Evolutionary conservation across 371 early-diverging fungal species (phyloP).

Genomic region (Syncephalastrum monosporum): DNA sequence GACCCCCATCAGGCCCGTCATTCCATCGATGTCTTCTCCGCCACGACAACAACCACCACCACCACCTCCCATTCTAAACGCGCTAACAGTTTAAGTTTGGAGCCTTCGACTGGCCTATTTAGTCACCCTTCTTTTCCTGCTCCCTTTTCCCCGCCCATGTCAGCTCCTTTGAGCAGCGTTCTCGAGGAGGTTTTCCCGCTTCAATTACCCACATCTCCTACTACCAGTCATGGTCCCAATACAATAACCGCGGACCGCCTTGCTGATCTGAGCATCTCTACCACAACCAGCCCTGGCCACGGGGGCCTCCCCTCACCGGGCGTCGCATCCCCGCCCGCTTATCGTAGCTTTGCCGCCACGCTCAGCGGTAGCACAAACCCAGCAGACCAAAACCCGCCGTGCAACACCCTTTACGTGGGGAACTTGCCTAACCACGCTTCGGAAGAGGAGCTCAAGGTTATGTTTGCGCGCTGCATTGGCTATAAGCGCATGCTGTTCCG

Average conservation of each 20-base stretch:
- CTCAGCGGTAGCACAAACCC: conserved; percentile 44
- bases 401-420: conserved; percentile 94
- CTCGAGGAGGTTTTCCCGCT: conserved; percentile 11
- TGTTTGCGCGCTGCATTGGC: conserved; percentile 77
- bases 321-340: conserved; percentile 18
- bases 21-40: too few relatives aligned
- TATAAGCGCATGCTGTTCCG: conserved; percentile 86
- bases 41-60: too few relatives aligned
- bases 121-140: too few relatives aligned
- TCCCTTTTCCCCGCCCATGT: too few relatives aligned
- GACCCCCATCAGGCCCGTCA: too few relatives aligned
- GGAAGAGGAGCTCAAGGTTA: conserved; percentile 80
- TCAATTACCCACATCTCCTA: background rate
- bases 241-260: conserved; percentile 3
- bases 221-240: background rate
- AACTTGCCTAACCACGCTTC: conserved; percentile 81
- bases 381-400: conserved; percentile 88
- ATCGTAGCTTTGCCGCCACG: conserved; percentile 13
- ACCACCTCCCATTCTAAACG: too few relatives aligned
- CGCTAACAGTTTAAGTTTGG: too few relatives aligned
- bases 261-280: conserved; percentile 6
- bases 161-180: conserved; percentile 7
- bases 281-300: conserved; percentile 3
- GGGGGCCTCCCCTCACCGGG: conserved; percentile 16
- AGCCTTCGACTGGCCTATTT: too few relatives aligned